Evolutionary conservation across 2,329 filamentous ascomycete genomes (phyloP).

Genomic region (Trichophyton simii): DNA sequence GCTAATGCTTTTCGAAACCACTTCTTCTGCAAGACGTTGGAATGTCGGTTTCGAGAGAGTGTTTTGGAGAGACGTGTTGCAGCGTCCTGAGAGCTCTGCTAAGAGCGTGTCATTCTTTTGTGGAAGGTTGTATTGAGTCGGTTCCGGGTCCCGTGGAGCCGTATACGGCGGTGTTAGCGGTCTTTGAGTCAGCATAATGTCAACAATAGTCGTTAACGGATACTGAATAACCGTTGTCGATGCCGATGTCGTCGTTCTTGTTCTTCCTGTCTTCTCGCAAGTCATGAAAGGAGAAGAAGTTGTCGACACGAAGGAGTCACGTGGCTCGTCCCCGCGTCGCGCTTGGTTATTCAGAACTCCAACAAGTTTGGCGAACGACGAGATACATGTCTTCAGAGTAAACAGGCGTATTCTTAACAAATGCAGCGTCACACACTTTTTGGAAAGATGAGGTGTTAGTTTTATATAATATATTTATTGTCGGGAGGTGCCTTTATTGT

Average conservation of each 20-base stretch:
- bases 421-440: not conserved
- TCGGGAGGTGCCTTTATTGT: not conserved
- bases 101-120: not conserved
- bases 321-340: not conserved
- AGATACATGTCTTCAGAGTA: not conserved
- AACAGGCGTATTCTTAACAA: not conserved
- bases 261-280: not conserved
- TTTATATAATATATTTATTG: not conserved
- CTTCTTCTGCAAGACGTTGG: not conserved
- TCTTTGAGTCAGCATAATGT: not conserved
- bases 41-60: not conserved
- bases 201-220: too few relatives aligned
- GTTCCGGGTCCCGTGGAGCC: slow-evolving; percentile 1
- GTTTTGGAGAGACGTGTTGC: not conserved
- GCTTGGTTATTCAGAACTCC: not conserved
- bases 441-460: not conserved
- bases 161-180: slow-evolving; percentile 2
- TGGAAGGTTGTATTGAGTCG: not conserved
- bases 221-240: not conserved
- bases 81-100: not conserved
- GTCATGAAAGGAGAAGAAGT: not conserved
- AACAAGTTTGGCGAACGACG: not conserved
- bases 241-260: not conserved
- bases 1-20: not conserved
- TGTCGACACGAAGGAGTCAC: not conserved